A percentile compares a stretch with the other conserved stretches of the same genome.
Evolutionary conservation across 75 land plant genomes (phyloP).

Genomic region (Gnetum montanum): DNA sequence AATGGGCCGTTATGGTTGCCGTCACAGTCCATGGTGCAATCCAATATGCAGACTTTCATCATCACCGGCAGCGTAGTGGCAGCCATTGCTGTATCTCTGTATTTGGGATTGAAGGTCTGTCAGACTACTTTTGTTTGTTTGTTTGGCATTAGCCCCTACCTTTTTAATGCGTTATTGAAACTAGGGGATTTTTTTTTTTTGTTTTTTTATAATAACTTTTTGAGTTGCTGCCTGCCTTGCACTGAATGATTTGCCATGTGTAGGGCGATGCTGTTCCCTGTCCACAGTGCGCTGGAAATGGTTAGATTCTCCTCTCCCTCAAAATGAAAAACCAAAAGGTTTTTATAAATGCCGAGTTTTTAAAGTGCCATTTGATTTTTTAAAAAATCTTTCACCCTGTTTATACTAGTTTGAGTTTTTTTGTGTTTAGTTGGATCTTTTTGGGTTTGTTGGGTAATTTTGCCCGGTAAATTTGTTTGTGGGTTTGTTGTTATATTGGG

Average conservation of each 20-base stretch:
- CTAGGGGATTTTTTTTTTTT: neutral
- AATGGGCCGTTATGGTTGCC: neutral
- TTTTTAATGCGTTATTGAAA: neutral
- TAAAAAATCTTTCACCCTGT: too few relatives aligned
- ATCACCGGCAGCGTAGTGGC: constrained; percentile 58
- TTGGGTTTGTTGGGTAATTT: too few relatives aligned
- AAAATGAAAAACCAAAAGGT: neutral
- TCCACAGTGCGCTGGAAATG: constrained; percentile 87
- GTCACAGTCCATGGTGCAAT: too few relatives aligned
- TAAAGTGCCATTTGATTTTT: too few relatives aligned
- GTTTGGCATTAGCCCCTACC: neutral
- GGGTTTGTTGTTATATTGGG: too few relatives aligned
- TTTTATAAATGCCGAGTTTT: too few relatives aligned
- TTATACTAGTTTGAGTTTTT: too few relatives aligned
- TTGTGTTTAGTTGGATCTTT: too few relatives aligned
- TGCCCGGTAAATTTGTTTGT: too few relatives aligned
- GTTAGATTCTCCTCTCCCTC: constrained; percentile 17
- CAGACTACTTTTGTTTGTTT: neutral
- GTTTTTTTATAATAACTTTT: neutral
- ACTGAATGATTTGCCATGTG: too few relatives aligned
- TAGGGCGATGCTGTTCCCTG: constrained; percentile 95
- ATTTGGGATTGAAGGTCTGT: constrained; percentile 89
- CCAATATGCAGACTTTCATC: constrained; percentile 55
- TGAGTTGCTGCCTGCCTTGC: neutral
- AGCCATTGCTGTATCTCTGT: constrained; percentile 81